A percentile compares a stretch with the other conserved stretches of the same genome.
These are phyloP conservation scores for Diversispora eburnea DNA, from an alignment of 192 early-diverging fungal species.

Conservation along the genomic window DNA sequence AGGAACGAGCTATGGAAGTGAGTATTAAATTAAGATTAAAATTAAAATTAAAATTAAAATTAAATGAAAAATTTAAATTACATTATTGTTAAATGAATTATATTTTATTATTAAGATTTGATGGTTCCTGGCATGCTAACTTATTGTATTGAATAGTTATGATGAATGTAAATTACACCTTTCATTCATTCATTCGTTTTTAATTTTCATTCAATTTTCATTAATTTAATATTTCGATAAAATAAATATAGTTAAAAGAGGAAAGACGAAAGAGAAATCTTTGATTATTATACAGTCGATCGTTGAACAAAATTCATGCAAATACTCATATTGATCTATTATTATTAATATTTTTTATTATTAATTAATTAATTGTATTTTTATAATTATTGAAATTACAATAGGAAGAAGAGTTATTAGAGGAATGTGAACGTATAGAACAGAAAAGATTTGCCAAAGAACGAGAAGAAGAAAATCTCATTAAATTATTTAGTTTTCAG, in stretches of 20 bases:
- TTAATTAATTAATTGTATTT: no score
- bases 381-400: neutral
- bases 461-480: constrained; percentile 74
- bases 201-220: neutral
- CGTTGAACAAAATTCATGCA: constrained; percentile 72
- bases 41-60: neutral
- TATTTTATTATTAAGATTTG: constrained; percentile 59
- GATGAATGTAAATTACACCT: constrained; percentile 11
- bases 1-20: constrained; percentile 48
- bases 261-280: constrained; percentile 78
- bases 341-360: no score
- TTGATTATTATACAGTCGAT: constrained; percentile 64
- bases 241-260: constrained; percentile 65
- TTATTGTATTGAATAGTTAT: constrained; percentile 32
- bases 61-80: constrained; percentile 31
- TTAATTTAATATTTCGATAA: constrained; percentile 38
- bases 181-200: neutral
- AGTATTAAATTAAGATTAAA: neutral
- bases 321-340: neutral
- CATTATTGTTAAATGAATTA: constrained; percentile 75
- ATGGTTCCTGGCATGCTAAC: constrained; percentile 25
- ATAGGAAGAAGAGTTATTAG: constrained; percentile 75
- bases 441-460: constrained; percentile 71
- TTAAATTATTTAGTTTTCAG: constrained; percentile 56
- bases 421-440: constrained; percentile 78